A percentile compares a stretch with the other conserved stretches of the same genome.
phyloP scores from a whole-genome alignment of 2,329 filamentous ascomycete genomes.

The Phyllosticta citriasiana region DNA sequence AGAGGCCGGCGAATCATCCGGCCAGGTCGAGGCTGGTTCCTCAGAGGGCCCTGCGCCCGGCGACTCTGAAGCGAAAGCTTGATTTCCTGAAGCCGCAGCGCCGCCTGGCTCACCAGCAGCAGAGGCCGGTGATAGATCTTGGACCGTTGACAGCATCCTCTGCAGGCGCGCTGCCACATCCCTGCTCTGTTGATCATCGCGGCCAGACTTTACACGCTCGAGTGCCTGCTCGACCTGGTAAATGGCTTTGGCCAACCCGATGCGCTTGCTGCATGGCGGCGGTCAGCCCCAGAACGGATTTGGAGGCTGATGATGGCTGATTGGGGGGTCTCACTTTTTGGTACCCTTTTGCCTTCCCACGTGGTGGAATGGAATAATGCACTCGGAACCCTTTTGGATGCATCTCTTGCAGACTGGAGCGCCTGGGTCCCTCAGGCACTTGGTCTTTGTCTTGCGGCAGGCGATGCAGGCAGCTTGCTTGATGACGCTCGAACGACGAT shows the following conservation, averaged over 20 bases:
- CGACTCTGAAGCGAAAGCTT: slow-evolving; percentile 7
- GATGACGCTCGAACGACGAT: slow-evolving; percentile 1
- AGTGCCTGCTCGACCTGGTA: slow-evolving; percentile 62
- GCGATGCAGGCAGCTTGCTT: slow-evolving; percentile 49
- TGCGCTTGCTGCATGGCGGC: slow-evolving; percentile 50
- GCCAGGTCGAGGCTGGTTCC: neutral
- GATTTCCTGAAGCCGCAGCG: slow-evolving; percentile 18
- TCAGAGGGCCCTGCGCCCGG: slow-evolving; percentile 11
- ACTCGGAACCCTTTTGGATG: slow-evolving; percentile 47
- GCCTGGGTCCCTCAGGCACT: slow-evolving; percentile 48
- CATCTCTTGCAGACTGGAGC: slow-evolving; percentile 52
- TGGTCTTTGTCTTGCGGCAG: slow-evolving; percentile 59
- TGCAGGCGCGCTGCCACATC: neutral
- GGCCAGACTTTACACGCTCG: slow-evolving; percentile 4
- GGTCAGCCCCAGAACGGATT: neutral
- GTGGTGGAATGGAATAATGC: slow-evolving; percentile 57
- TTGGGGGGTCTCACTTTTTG: slow-evolving; percentile 50
- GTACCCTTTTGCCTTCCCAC: slow-evolving; percentile 65
- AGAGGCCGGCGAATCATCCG: slow-evolving; percentile 2
- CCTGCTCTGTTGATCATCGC: neutral
- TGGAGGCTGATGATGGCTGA: neutral
- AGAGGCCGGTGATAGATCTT: slow-evolving; percentile 35
- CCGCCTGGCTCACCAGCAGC: neutral
- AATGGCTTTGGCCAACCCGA: slow-evolving; percentile 63
- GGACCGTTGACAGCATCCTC: neutral